phyloP scores from a whole-genome alignment of 2,329 filamentous ascomycete species.

The Tolypocladium capitatum region DNA sequence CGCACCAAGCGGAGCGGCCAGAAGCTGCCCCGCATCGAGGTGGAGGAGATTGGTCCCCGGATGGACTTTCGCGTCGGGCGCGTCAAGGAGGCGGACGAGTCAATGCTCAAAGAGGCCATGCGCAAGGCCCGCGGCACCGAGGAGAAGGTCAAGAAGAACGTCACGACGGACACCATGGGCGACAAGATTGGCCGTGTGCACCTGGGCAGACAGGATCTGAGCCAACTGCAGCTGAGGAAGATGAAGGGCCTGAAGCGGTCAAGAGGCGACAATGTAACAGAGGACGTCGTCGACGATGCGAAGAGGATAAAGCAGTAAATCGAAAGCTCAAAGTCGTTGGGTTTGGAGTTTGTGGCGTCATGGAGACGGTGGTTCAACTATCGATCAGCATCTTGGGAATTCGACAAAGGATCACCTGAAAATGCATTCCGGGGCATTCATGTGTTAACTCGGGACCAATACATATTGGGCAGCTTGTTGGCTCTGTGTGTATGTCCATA shows the following conservation, averaged over 20 bases:
- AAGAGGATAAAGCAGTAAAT: conserved; percentile 22
- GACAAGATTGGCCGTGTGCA: conserved; percentile 95
- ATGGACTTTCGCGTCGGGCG: conserved; percentile 86
- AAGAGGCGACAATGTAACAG: conserved; percentile 44
- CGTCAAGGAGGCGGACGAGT: conserved; percentile 62
- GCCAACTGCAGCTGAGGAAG: conserved; percentile 83
- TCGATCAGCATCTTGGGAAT: background rate
- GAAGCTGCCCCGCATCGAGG: conserved; percentile 76
- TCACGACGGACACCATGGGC: conserved; percentile 78
- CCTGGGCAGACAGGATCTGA: conserved; percentile 77
- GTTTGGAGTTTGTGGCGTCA: conserved; percentile 10
- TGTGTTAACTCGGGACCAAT: background rate
- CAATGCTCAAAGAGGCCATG: conserved; percentile 78
- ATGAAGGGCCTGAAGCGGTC: conserved; percentile 96
- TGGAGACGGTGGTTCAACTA: background rate
- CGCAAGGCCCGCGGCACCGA: conserved; percentile 65
- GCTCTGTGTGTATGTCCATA: background rate
- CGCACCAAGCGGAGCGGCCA: conserved; percentile 76
- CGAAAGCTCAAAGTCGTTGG: conserved; percentile 2
- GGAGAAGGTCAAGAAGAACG: conserved; percentile 89
- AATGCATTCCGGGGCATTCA: background rate
- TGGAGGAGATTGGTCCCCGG: conserved; percentile 89
- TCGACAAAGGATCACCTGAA: background rate
- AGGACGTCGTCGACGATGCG: conserved; percentile 26
- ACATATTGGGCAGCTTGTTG: background rate